A percentile compares a stretch with the other conserved stretches of the same genome.
Evolutionary conservation across 306 rosid genomes (phyloP).

Genomic region (Alnus glutinosa): DNA sequence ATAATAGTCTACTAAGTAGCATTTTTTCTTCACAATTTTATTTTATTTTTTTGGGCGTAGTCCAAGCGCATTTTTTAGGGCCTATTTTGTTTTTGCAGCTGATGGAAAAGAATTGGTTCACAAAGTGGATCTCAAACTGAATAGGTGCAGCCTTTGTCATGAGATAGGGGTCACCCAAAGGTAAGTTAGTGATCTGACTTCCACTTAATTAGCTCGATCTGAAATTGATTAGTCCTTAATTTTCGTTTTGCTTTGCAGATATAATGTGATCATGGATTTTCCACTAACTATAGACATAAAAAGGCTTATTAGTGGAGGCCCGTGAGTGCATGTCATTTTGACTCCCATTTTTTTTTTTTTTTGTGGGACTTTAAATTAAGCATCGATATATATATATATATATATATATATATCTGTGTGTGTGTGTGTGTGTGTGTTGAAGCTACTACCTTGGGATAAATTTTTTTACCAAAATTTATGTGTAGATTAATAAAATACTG

Average conservation of each 20-base stretch:
- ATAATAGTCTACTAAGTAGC: too few species aligned
- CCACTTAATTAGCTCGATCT: too few species aligned
- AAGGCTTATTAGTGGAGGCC: slow-evolving; percentile 38
- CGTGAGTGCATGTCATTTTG: slow-evolving; percentile 27
- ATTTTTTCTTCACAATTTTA: too few species aligned
- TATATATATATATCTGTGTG: too few species aligned
- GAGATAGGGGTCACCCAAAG: slow-evolving; percentile 52
- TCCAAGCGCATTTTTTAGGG: too few species aligned
- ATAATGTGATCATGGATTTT: slow-evolving; percentile 39
- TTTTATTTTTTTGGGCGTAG: too few species aligned
- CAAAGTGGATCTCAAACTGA: slow-evolving; percentile 40
- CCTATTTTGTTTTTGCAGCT: slow-evolving; percentile 23
- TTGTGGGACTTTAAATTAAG: too few species aligned
- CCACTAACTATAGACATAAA: slow-evolving; percentile 33
- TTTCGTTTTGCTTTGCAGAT: slow-evolving; percentile 25
- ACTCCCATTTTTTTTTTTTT: too few species aligned
- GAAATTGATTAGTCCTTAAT: too few species aligned
- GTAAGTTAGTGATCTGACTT: slow-evolving; percentile 23
- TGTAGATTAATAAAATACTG: slow-evolving; percentile 38
- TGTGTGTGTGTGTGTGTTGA: too few species aligned
- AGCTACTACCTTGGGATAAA: too few species aligned
- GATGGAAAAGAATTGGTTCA: slow-evolving; percentile 47
- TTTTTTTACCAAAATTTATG: neutral
- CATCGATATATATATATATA: too few species aligned
- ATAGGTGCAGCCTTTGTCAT: slow-evolving; percentile 42